A percentile compares a stretch with the other conserved stretches of the same genome.
Evolutionary conservation across 352 stramenopile genomes (phyloP).

Genomic region (Pythium coloratum): DNA sequence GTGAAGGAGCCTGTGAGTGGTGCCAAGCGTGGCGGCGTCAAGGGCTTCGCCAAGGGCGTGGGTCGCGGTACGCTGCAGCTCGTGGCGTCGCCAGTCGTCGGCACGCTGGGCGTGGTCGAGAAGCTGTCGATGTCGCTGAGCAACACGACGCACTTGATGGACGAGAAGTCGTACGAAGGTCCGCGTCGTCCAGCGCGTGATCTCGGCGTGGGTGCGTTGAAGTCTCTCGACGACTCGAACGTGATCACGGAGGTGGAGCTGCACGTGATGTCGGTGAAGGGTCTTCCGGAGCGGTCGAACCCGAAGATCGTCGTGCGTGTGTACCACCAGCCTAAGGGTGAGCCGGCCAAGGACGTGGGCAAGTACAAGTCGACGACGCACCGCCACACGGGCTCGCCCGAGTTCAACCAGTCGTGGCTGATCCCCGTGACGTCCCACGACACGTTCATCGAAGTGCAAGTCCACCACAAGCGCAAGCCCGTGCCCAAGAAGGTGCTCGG

Average conservation of each 20-base stretch:
- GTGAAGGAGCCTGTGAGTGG: conserved; percentile 83
- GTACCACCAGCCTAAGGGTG: conserved; percentile 48
- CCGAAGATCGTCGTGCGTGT: conserved; percentile 70
- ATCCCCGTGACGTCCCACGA: conserved; percentile 68
- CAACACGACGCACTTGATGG: conserved; percentile 87
- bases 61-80: conserved; percentile 78
- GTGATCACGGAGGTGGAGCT: conserved; percentile 86
- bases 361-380: conserved; percentile 76
- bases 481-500: conserved; percentile 78
- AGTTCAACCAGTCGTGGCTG: conserved; percentile 86
- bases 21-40: conserved; percentile 67
- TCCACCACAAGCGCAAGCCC: conserved; percentile 87
- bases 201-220: conserved; percentile 52
- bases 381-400: conserved; percentile 57
- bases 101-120: conserved; percentile 79
- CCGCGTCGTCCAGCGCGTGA: conserved; percentile 76
- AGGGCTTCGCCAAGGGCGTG: conserved; percentile 83
- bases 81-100: conserved; percentile 78
- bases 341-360: conserved; percentile 47
- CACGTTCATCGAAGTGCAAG: conserved; percentile 77
- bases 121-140: conserved; percentile 81
- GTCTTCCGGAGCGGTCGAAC: conserved; percentile 65
- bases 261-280: conserved; percentile 69
- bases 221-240: conserved; percentile 78
- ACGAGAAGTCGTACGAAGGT: conserved; percentile 77